These are phyloP conservation scores for Priceomyces haplophilus DNA, from an alignment of 805 yeast genomes.

Conservation along the genomic window DNA sequence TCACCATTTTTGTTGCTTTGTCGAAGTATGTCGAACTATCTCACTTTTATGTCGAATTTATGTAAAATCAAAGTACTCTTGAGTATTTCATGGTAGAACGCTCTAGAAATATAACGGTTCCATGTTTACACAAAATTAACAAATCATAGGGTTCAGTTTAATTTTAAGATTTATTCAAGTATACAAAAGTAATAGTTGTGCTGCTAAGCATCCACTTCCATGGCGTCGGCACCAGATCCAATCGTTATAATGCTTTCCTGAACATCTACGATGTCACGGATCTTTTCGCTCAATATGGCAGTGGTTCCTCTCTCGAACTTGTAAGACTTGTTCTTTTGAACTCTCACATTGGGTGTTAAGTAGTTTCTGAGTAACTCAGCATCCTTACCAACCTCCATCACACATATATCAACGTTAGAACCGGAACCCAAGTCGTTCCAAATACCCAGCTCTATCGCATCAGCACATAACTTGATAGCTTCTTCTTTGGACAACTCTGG, in stretches of 20 bases:
- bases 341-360: constrained; percentile 87
- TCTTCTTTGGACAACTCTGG: constrained; percentile 77
- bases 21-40: not conserved
- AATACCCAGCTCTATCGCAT: constrained; percentile 95
- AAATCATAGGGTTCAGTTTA: not conserved
- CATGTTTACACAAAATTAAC: constrained; percentile 3
- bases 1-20: constrained; percentile 68
- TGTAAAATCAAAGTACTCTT: not conserved
- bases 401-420: constrained; percentile 96
- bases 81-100: constrained; percentile 10
- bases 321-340: constrained; percentile 75
- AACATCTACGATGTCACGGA: constrained; percentile 63
- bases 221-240: constrained; percentile 26
- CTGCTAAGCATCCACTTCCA: constrained; percentile 41
- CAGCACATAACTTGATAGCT: constrained; percentile 86
- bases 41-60: not conserved
- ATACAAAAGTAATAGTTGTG: not conserved
- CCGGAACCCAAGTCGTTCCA: constrained; percentile 99
- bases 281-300: constrained; percentile 67
- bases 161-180: not conserved
- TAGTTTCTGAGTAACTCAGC: constrained; percentile 83
- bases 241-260: constrained; percentile 57
- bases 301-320: constrained; percentile 94
- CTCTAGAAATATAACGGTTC: constrained; percentile 13
- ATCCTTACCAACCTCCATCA: constrained; percentile 89